A percentile compares a stretch with the other conserved stretches of the same genome.
phyloP scores from a whole-genome alignment of 371 early-diverging fungal genomes.

The Haplosporangium sp. region DNA sequence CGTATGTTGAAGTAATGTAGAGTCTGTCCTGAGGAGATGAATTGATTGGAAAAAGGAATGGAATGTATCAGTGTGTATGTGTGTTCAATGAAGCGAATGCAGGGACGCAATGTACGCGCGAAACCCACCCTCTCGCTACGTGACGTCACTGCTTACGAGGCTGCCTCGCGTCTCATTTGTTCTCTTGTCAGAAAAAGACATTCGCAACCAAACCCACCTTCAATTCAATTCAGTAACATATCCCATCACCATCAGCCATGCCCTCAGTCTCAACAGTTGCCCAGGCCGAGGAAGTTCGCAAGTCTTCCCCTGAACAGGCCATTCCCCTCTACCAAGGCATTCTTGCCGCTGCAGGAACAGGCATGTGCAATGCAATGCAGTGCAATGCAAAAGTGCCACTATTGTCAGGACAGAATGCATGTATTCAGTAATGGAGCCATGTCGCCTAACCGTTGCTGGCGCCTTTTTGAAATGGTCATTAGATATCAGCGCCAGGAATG shows the following conservation, averaged over 20 bases:
- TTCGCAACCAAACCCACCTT: neutral
- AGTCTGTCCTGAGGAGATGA: too few species aligned
- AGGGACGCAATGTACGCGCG: too few species aligned
- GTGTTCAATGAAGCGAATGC: conserved; percentile 3
- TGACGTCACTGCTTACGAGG: conserved; percentile 7
- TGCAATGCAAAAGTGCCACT: neutral
- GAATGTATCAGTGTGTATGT: neutral
- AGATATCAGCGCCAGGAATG: conserved; percentile 51
- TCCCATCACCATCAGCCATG: conserved; percentile 15
- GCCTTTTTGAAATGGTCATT: neutral
- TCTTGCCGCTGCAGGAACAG: conserved; percentile 56
- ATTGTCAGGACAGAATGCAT: neutral
- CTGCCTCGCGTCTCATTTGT: neutral
- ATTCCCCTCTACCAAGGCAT: conserved; percentile 65
- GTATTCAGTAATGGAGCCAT: neutral
- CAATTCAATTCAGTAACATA: neutral
- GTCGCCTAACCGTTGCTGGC: neutral
- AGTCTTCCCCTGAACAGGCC: conserved; percentile 65
- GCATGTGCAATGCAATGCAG: conserved; percentile 17
- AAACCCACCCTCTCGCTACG: neutral
- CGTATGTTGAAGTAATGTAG: too few species aligned
- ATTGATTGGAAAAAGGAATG: too few species aligned
- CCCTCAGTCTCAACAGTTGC: conserved; percentile 56
- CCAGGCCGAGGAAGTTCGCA: conserved; percentile 62
- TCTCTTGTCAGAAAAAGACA: too few species aligned